Percentiles rank a stretch among this genome's conserved stretches.
phyloP scores from a whole-genome alignment of 176 grass and related monocot genomes.

The Triticum dicoccoides region DNA sequence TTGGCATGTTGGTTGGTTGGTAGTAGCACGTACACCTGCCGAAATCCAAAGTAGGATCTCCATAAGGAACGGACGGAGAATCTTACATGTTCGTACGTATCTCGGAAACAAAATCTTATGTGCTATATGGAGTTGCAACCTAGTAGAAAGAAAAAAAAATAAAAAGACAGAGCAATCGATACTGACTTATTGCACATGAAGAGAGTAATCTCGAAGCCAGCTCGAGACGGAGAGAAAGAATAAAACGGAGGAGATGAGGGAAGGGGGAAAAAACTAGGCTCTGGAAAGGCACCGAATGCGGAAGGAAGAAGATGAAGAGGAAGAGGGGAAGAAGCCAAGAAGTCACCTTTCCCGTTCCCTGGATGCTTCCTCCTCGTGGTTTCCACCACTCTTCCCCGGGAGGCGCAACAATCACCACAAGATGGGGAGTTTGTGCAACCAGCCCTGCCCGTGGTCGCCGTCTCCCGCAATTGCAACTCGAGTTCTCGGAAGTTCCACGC shows the following conservation, averaged over 20 bases:
- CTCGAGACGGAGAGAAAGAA: neutral
- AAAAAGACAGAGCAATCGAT: neutral
- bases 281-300: neutral
- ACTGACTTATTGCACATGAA: neutral
- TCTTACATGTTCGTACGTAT: neutral
- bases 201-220: neutral
- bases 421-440: neutral
- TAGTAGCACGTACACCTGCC: neutral
- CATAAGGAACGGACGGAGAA: neutral
- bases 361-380: slow-evolving; percentile 10
- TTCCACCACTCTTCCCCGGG: neutral
- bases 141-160: neutral
- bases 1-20: slow-evolving; percentile 1
- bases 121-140: neutral
- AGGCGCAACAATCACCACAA: neutral
- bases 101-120: neutral
- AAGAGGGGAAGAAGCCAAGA: neutral
- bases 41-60: neutral
- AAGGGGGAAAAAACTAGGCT: no score
- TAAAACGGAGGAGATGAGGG: neutral
- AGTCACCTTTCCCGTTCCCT: slow-evolving; percentile 16
- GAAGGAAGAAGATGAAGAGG: neutral
- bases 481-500: slow-evolving; percentile 32
- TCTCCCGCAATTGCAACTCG: neutral
- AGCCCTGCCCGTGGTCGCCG: neutral